Conservation (phyloP, 2,329 filamentous ascomycete species). For the Claviceps cyperi region DNA sequence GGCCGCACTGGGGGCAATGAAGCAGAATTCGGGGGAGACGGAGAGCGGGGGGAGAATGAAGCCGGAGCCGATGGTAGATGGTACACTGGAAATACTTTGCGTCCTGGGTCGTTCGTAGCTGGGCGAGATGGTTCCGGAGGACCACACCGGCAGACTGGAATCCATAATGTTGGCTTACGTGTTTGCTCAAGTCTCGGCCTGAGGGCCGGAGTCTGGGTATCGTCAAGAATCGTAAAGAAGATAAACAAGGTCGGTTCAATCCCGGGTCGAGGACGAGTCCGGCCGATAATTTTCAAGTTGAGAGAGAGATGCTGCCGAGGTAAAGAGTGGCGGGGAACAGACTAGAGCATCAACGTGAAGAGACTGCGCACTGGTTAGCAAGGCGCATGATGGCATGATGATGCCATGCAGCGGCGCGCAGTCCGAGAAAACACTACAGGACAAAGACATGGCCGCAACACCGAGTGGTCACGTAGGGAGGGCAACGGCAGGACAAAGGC, state of each 20-base stretch:
- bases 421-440: not conserved
- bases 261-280: not conserved
- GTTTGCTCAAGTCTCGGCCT: too few species aligned
- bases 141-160: not conserved
- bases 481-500: not conserved
- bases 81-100: conserved; percentile 56
- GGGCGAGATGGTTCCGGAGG: conserved; percentile 20
- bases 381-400: not conserved
- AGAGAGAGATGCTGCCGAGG: not conserved
- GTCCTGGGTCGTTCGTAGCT: conserved; percentile 31
- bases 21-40: conserved; percentile 66
- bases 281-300: not conserved
- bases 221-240: not conserved
- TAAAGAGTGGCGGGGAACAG: not conserved
- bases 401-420: not conserved
- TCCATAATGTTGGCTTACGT: conserved; percentile 1
- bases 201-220: not conserved
- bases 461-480: too few species aligned
- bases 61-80: conserved; percentile 43
- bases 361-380: not conserved
- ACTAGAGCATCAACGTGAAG: not conserved
- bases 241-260: not conserved
- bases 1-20: conserved; percentile 76
- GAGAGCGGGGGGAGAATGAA: conserved; percentile 51
- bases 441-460: too few species aligned